Evolutionary conservation across 805 yeast genomes (phyloP).

Genomic region (Teunomyces aglyptinius): DNA sequence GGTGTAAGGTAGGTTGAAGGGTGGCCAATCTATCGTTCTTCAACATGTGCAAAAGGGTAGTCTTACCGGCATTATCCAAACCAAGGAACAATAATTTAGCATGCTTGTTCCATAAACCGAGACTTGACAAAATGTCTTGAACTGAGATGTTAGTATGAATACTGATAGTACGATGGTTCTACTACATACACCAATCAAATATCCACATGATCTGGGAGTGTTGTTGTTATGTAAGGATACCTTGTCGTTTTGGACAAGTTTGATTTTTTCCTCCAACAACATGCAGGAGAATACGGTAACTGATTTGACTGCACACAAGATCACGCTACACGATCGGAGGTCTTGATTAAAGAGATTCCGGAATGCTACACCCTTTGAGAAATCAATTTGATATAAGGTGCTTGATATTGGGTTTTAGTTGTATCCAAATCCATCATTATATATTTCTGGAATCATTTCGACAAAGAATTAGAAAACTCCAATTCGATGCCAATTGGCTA

Average conservation of each 20-base stretch:
- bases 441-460: no score
- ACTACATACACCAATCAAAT: constrained; percentile 38
- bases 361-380: no score
- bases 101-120: constrained; percentile 50
- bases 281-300: neutral
- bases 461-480: no score
- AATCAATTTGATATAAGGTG: no score
- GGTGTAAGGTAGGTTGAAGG: constrained; percentile 96
- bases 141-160: constrained; percentile 27
- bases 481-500: no score
- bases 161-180: neutral
- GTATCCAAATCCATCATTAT: no score
- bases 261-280: neutral
- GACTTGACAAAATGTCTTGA: constrained; percentile 45
- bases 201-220: constrained; percentile 28
- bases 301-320: neutral
- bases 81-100: constrained; percentile 48
- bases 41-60: constrained; percentile 47
- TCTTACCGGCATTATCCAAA: constrained; percentile 48
- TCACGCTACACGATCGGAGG: no score
- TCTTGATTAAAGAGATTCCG: no score
- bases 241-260: constrained; percentile 4
- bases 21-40: constrained; percentile 96
- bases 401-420: no score
- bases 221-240: constrained; percentile 4